These are phyloP conservation scores for Paecilomyces variotii DNA, from an alignment of 2,329 filamentous ascomycete genomes.

Conservation along the genomic window DNA sequence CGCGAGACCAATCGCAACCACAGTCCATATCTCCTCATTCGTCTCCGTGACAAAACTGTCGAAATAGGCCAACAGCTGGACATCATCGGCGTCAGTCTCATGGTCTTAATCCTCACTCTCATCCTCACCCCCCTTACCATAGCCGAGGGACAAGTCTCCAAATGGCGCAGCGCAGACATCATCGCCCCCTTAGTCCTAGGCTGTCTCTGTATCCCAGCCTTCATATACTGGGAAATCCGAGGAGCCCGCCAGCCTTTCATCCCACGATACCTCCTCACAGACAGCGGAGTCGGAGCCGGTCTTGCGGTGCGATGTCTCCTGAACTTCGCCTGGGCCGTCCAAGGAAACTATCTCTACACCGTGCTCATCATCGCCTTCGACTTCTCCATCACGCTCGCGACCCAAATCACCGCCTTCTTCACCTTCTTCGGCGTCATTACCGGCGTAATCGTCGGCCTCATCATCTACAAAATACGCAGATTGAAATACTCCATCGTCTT, in stretches of 20 bases:
- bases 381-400: constrained; percentile 49
- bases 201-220: constrained; percentile 41
- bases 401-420: constrained; percentile 54
- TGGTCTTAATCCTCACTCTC: constrained; percentile 45
- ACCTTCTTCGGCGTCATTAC: constrained; percentile 50
- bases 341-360: constrained; percentile 58
- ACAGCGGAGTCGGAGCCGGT: constrained; percentile 57
- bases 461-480: constrained; percentile 51
- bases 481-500: constrained; percentile 57
- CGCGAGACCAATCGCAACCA: neutral
- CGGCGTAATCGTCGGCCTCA: constrained; percentile 48
- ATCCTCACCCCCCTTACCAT: constrained; percentile 52
- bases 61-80: constrained; percentile 53
- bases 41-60: constrained; percentile 25
- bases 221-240: constrained; percentile 46
- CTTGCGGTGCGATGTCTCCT: constrained; percentile 51
- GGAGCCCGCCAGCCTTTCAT: neutral
- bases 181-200: constrained; percentile 47
- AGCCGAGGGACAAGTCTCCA: constrained; percentile 40
- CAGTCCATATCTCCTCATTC: constrained; percentile 37
- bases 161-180: constrained; percentile 46
- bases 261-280: constrained; percentile 43
- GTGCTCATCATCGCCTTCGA: constrained; percentile 55
- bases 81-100: constrained; percentile 44
- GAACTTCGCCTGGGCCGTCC: constrained; percentile 52